These are phyloP conservation scores for Thelephora aurantiotincta DNA, from an alignment of 768 basidiomycete genomes.

Conservation along the genomic window DNA sequence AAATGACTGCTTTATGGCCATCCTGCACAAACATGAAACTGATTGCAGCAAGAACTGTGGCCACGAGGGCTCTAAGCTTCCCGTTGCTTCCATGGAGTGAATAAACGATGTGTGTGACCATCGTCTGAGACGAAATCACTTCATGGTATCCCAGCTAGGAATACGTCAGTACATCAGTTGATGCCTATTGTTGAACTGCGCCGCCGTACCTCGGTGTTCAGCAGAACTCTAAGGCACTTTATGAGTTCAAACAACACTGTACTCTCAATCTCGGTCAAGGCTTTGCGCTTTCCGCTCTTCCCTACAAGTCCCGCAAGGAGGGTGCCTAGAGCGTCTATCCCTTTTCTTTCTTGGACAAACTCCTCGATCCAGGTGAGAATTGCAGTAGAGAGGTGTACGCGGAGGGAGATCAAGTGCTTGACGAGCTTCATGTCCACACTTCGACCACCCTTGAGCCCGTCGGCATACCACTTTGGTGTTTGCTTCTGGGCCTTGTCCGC, in stretches of 20 bases:
- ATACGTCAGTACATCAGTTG: conserved; percentile 8
- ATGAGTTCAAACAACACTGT: conserved; percentile 59
- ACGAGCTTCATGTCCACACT: conserved; percentile 43
- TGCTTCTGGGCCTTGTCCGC: conserved; percentile 13
- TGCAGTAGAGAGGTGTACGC: conserved; percentile 78
- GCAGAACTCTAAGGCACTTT: conserved; percentile 66
- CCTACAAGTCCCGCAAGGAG: conserved; percentile 49
- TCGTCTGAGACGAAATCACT: conserved; percentile 44
- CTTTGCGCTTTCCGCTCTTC: conserved; percentile 49
- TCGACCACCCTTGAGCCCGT: conserved; percentile 41
- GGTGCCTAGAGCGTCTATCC: conserved; percentile 46
- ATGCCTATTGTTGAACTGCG: background rate
- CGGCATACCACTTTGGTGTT: conserved; percentile 49
- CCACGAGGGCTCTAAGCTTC: conserved; percentile 54
- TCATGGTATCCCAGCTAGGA: conserved; percentile 58
- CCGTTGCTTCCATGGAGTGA: conserved; percentile 50
- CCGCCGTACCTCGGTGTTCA: conserved; percentile 69
- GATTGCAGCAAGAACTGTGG: conserved; percentile 75
- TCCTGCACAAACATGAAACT: conserved; percentile 59
- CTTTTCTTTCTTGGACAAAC: conserved; percentile 54
- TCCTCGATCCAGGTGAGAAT: conserved; percentile 65
- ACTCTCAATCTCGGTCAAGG: conserved; percentile 49
- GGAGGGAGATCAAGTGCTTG: conserved; percentile 69
- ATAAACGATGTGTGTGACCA: conserved; percentile 63
- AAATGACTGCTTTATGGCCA: conserved; percentile 62